phyloP scores from a whole-genome alignment of 179 eudicot species.

The Gypsophila paniculata region DNA sequence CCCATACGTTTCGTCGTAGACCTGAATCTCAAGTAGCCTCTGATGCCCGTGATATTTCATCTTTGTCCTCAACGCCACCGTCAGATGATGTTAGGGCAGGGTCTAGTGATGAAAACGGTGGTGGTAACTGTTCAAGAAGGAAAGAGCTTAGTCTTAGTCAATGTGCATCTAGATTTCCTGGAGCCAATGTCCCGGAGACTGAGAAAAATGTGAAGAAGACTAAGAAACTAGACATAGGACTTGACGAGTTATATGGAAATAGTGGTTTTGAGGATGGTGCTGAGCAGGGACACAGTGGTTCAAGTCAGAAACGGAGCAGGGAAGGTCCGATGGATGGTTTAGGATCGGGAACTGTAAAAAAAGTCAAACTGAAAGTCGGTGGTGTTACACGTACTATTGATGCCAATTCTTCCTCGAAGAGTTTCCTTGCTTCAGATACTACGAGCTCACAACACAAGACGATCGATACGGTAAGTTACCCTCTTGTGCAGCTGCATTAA shows the following conservation, averaged over 20 bases:
- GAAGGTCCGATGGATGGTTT: slow-evolving; percentile 39
- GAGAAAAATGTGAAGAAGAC: slow-evolving; percentile 38
- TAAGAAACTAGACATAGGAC: slow-evolving; percentile 43
- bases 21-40: slow-evolving; percentile 36
- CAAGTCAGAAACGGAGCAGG: slow-evolving; percentile 31
- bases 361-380: slow-evolving; percentile 80
- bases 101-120: slow-evolving; percentile 63
- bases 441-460: slow-evolving; percentile 35
- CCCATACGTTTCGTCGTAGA: slow-evolving; percentile 53
- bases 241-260: slow-evolving; percentile 36
- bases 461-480: background rate
- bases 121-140: slow-evolving; percentile 46
- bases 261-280: slow-evolving; percentile 22
- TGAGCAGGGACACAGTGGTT: slow-evolving; percentile 26
- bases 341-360: slow-evolving; percentile 48
- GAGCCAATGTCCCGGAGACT: slow-evolving; percentile 37
- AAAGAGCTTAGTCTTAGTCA: slow-evolving; percentile 75
- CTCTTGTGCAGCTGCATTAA: background rate
- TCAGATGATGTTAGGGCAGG: slow-evolving; percentile 63
- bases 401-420: slow-evolving; percentile 43
- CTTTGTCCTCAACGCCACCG: slow-evolving; percentile 52
- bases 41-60: slow-evolving; percentile 37
- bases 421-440: slow-evolving; percentile 40
- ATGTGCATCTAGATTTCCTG: slow-evolving; percentile 43
- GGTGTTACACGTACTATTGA: slow-evolving; percentile 74